These are phyloP conservation scores for Nyssa sinensis DNA, from an alignment of 148 eudicot genomes.

Conservation along the genomic window DNA sequence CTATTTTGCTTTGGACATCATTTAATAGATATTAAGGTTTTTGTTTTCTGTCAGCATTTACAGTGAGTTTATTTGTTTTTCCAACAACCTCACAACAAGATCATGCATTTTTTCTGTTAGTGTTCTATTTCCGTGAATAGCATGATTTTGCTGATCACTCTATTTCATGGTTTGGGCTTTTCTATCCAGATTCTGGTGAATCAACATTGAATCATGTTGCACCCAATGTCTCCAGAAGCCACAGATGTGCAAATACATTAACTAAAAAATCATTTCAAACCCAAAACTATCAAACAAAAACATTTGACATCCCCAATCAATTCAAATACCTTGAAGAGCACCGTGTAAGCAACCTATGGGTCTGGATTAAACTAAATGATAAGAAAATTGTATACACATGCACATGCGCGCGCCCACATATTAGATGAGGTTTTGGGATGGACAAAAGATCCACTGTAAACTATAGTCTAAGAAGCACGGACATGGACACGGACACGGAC, in stretches of 20 bases:
- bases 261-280: too few relatives aligned
- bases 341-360: too few relatives aligned
- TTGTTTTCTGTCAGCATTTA: neutral
- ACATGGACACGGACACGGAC: too few relatives aligned
- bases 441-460: neutral
- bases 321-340: neutral
- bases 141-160: too few relatives aligned
- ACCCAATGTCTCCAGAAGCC: neutral
- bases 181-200: neutral
- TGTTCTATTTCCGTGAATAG: neutral
- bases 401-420: too few relatives aligned
- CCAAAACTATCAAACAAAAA: neutral
- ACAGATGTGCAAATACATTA: too few relatives aligned
- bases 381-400: neutral
- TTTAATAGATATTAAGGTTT: neutral
- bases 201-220: neutral
- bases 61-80: neutral
- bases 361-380: neutral
- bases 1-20: conserved; percentile 1
- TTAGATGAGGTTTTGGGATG: neutral
- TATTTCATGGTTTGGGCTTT: neutral
- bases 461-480: too few relatives aligned
- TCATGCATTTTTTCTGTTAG: neutral
- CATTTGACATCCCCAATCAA: neutral
- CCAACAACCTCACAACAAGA: neutral